Conservation (phyloP, 169 alveolate genomes). For the Plasmodium adleri region DNA sequence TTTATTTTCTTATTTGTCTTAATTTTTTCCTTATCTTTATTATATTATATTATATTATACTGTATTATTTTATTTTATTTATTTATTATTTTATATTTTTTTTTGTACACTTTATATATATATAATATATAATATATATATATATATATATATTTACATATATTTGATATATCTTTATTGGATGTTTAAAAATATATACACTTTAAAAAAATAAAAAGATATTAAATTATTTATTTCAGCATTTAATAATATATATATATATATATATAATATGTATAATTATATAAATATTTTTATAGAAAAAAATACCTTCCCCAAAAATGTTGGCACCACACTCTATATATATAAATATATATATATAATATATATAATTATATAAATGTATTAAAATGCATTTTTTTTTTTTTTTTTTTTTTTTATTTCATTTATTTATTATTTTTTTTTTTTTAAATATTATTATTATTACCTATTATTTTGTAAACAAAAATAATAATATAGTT, state of each 20-base stretch:
- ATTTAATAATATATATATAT: not conserved
- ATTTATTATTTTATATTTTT: constrained; percentile 9
- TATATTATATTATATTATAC: too few species aligned
- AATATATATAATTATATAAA: not conserved
- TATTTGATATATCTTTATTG: not conserved
- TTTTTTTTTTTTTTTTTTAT: not conserved
- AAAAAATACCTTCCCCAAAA: constrained; percentile 16
- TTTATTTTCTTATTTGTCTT: constrained; percentile 17
- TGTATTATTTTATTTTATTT: not conserved
- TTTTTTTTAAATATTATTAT: too few species aligned
- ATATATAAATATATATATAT: not conserved
- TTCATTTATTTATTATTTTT: not conserved
- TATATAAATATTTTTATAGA: constrained; percentile 16
- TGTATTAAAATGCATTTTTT: not conserved
- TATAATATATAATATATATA: not conserved
- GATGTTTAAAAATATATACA: not conserved
- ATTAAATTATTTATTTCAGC: not conserved
- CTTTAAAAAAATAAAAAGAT: not conserved
- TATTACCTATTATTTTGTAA: too few species aligned
- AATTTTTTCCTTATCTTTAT: too few species aligned
- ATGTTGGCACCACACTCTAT: not conserved
- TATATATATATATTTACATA: not conserved
- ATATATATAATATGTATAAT: not conserved
- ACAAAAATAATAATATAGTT: too few species aligned
- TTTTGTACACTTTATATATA: constrained; percentile 12